Evolutionary conservation across 805 yeast species (phyloP).

Genomic region (Ogataea trehalophila): DNA sequence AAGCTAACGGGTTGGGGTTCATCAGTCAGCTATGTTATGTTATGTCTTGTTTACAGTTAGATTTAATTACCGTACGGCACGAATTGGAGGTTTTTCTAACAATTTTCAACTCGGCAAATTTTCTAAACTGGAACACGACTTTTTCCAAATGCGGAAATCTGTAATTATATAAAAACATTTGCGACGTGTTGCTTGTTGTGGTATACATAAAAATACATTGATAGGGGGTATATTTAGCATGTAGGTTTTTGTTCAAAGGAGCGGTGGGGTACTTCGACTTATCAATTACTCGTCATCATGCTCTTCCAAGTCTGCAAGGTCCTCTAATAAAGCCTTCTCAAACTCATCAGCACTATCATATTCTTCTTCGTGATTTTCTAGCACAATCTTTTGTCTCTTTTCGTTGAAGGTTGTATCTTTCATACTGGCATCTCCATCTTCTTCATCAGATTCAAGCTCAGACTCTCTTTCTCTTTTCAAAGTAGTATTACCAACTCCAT

Average conservation of each 20-base stretch:
- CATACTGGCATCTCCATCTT: conserved; percentile 14
- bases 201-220: too few relatives aligned
- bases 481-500: conserved; percentile 11
- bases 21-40: too few relatives aligned
- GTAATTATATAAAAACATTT: too few relatives aligned
- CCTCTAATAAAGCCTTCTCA: conserved; percentile 46
- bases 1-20: too few relatives aligned
- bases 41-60: too few relatives aligned
- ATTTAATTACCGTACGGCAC: too few relatives aligned
- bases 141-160: too few relatives aligned
- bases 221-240: not conserved
- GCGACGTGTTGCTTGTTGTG: too few relatives aligned
- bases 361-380: conserved; percentile 17
- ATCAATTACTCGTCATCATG: conserved; percentile 1
- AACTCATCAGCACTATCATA: conserved; percentile 39
- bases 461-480: conserved; percentile 18
- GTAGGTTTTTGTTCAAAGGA: not conserved
- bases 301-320: conserved; percentile 43
- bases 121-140: too few relatives aligned
- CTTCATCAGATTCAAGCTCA: conserved; percentile 18
- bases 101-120: too few relatives aligned
- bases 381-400: conserved; percentile 13
- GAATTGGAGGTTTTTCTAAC: too few relatives aligned
- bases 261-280: not conserved
- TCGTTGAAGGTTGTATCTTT: conserved; percentile 13